Conservation (phyloP, 805 yeast species). For the Metahyphopichia silvanorum region DNA sequence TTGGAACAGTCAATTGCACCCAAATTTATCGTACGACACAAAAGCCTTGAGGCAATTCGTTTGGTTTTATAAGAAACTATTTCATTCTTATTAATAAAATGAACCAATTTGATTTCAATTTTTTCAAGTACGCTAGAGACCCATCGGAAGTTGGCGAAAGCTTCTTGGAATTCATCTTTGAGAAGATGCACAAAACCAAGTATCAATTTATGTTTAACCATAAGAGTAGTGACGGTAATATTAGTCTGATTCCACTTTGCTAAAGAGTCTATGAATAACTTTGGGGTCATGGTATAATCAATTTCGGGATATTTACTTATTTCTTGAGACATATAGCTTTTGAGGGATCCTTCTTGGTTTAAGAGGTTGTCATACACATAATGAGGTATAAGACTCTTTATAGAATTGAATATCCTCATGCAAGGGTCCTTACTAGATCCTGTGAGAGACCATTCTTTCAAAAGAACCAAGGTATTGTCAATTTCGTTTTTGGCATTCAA, state of each 20-base stretch:
- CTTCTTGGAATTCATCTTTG: constrained; percentile 11
- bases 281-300: constrained; percentile 9
- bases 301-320: constrained; percentile 12
- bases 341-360: constrained; percentile 1
- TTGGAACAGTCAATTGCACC: constrained; percentile 9
- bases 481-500: too few species aligned
- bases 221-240: constrained; percentile 1
- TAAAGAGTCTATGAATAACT: constrained; percentile 7
- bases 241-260: constrained; percentile 4
- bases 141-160: constrained; percentile 17
- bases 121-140: constrained; percentile 9
- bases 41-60: constrained; percentile 7
- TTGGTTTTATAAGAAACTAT: constrained; percentile 9
- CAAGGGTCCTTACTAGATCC: too few species aligned
- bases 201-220: constrained; percentile 14
- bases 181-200: constrained; percentile 14
- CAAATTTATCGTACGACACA: constrained; percentile 11
- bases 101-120: constrained; percentile 4
- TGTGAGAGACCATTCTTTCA: too few species aligned
- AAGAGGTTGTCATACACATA: constrained; percentile 9
- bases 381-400: constrained; percentile 11
- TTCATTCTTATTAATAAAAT: constrained; percentile 8
- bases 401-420: too few species aligned
- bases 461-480: too few species aligned
- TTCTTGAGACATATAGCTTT: constrained; percentile 7